Base-by-base conservation (phyloP, 2,329 filamentous ascomycete genomes). In the Phymatotrichopsis omnivora region DNA sequence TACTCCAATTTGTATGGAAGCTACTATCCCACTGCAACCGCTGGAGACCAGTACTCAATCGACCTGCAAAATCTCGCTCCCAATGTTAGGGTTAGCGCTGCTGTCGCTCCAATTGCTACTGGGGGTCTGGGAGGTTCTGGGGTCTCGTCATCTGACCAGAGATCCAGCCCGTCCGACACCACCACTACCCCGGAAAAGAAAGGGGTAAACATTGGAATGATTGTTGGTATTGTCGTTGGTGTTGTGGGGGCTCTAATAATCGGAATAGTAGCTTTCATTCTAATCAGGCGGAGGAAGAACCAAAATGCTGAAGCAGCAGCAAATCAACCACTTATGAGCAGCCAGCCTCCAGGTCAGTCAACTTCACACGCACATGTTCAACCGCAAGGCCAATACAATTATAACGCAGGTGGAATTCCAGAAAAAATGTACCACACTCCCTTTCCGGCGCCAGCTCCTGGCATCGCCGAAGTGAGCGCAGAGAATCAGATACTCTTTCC, bases 191-290 rank as follows among this genome's bases (percentile, higher is more conserved):
- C 7, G 3, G 14, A n/a, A 7, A 48, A 40, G 29, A 40, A 40
- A 22, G 27, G 31, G 7, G 19, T 36, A 3, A 45, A 49, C n/a
- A 27, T 17, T 14, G 46, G 46, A 7, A 16, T 45, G 31, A 49
- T 49, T 11, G 42, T 14, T 11, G 46, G 46, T 23, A 32, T 36
- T n/a, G 16, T 41, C 6, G 10, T 37, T 11, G 42, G 16, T 8
- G 31, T 39, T 12, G 41, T 37, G 12, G 31, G 17, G 3, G n/a
- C 37, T 7, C 11, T 12, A 2, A 5, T 23, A 5, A 14, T 11
- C 7, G 35, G 12, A 16, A 11, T 36, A 5, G 31, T 29, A 5
- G 12, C n/a, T 5, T 36, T 37, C 39, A 36, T 19, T 8, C 17
- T 45, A 5, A 16, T 45, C 24, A 35, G 46, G 14, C 42, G 42